Base-by-base conservation (phyloP, 2,329 filamentous ascomycete genomes). In the Phyllosticta citribraziliensis region DNA sequence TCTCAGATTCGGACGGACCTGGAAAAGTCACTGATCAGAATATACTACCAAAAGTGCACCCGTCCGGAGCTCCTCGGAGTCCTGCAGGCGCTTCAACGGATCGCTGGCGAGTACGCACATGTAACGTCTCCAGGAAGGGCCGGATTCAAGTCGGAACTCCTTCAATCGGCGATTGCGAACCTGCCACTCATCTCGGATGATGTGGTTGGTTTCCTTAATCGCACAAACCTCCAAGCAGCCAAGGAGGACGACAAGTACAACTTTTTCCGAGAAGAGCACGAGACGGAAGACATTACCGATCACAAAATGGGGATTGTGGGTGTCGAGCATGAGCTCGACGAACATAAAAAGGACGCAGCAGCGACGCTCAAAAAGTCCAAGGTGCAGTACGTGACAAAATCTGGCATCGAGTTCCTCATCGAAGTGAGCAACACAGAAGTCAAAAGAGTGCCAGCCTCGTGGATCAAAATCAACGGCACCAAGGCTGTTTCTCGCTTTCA, bases 11-110 rank as follows among this genome's bases (percentile, higher is more conserved):
- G 82, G 70, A 85, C 83, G 5, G 94, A 99, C 70, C 83, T 99
- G 5, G 94, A 99, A 74, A 91, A 94, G 67, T 94, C 89, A 64
- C 79, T 99, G 54, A 92, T 97, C 68, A 85, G 94, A 53, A 96
- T 99, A 63, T 99, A 97, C 78, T 99, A 99, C 74, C 91, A 92
- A 56, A 97, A 96, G 76, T 97, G 92, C 73, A 88, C 89, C 0
- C 86, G 94, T 0, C 88, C 92, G 0, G 94, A 99, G 73, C 84
- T 99, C 3, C 80, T 97, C 2, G 84, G 84, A 0, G 87, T 95
- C 4, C 79, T 99, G 1, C 92, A 97, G 72, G 88, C 89, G 0
- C 79, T 99, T 62, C 91, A 96, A 68, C 83, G 80, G 62, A 90
- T 97, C 54, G 84, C 90, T 0, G 85, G 83, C 60, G 88, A 94